Conservation (phyloP, 73 alveolate genomes). For the Symbiodinium pilosum region DNA sequence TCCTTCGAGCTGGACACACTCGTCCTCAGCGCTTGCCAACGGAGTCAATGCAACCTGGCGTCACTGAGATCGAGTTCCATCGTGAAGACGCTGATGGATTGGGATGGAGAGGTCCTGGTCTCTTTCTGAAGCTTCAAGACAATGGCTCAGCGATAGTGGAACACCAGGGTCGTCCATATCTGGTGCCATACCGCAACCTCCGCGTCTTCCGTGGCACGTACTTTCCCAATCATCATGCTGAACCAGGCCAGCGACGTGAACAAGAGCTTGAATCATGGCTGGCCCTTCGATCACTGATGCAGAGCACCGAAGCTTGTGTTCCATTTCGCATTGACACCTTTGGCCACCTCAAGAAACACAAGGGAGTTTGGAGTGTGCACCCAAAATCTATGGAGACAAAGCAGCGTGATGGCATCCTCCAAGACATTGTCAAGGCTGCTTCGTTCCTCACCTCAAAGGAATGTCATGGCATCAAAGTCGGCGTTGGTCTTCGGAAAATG, state of each 20-base stretch:
- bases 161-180: slow-evolving; percentile 13
- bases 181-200: neutral
- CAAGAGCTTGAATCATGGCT: neutral
- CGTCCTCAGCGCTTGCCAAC: neutral
- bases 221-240: neutral
- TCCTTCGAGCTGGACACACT: neutral
- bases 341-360: neutral
- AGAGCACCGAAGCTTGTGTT: neutral
- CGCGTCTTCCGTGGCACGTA: neutral
- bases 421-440: neutral
- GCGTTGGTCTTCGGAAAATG: neutral
- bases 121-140: neutral
- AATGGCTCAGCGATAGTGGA: neutral
- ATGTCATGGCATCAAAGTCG: neutral
- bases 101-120: slow-evolving; percentile 40
- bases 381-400: neutral
- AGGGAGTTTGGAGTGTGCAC: neutral
- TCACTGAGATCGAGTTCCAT: slow-evolving; percentile 23
- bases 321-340: neutral
- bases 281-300: neutral
- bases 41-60: neutral
- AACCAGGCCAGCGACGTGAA: neutral
- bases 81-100: slow-evolving; percentile 1
- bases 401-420: neutral
- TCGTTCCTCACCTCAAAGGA: neutral